phyloP scores from a whole-genome alignment of 2,329 filamentous ascomycete species.

The Colletotrichum gloeosporioides region DNA sequence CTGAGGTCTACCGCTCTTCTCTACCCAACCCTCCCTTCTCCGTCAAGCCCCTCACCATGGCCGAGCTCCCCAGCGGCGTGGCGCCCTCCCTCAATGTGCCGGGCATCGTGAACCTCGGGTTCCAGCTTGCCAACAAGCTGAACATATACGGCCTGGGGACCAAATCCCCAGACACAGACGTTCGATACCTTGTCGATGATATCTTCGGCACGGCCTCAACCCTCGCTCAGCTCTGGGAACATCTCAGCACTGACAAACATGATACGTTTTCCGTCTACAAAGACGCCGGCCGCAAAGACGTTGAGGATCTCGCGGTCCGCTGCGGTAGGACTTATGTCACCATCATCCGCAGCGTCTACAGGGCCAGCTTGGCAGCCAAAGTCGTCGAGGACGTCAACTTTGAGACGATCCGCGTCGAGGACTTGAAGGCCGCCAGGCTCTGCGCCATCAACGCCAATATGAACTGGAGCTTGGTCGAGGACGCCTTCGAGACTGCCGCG shows the following conservation, averaged over 20 bases:
- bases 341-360: slow-evolving; percentile 5
- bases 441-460: not conserved
- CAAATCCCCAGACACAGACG: not conserved
- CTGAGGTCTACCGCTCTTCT: not conserved
- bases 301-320: not conserved
- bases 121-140: slow-evolving; percentile 9
- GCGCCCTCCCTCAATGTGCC: not conserved
- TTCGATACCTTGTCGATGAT: not conserved
- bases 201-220: not conserved
- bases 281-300: not conserved
- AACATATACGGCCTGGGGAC: not conserved
- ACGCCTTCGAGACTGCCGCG: not conserved
- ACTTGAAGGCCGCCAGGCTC: slow-evolving; percentile 7
- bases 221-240: slow-evolving; percentile 3
- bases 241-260: not conserved
- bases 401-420: not conserved
- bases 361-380: slow-evolving; percentile 5
- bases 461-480: not conserved
- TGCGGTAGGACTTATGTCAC: slow-evolving; percentile 1
- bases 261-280: not conserved
- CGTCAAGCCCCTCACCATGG: not conserved
- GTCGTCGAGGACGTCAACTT: not conserved
- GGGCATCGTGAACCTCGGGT: slow-evolving; percentile 5
- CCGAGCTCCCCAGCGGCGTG: not conserved
- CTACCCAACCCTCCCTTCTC: not conserved